Percentiles rank a stretch among this genome's conserved stretches.
Evolutionary conservation across 176 grass and related monocot species (phyloP).

Genomic region (Oryza brachyantha): DNA sequence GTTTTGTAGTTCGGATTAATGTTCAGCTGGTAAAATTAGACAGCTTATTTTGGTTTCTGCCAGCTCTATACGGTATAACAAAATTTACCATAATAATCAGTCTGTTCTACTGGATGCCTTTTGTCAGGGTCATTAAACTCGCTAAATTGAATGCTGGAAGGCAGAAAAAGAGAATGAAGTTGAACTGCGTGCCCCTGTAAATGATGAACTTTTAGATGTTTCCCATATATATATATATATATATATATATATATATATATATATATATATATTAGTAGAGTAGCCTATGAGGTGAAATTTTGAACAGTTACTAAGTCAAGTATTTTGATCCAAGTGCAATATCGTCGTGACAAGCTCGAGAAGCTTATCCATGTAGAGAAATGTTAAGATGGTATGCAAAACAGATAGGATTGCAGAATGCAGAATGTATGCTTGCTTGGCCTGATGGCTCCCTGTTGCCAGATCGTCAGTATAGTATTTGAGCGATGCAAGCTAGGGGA

Average conservation of each 20-base stretch:
- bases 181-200: neutral
- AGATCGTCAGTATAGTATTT: neutral
- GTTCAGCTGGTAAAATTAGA: too few species aligned
- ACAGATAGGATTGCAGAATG: neutral
- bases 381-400: neutral
- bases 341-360: neutral
- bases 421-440: neutral
- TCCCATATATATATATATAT: too few species aligned
- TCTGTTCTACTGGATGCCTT: neutral
- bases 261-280: too few species aligned
- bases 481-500: neutral
- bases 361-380: neutral
- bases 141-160: neutral
- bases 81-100: too few species aligned
- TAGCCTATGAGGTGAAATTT: neutral
- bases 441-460: too few species aligned
- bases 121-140: neutral
- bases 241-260: too few species aligned
- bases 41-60: too few species aligned
- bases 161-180: neutral
- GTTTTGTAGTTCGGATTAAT: too few species aligned
- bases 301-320: neutral
- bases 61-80: too few species aligned
- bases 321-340: neutral
- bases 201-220: too few species aligned